Evolutionary conservation across 495 filamentous ascomycete species (phyloP).

Genomic region (Daldinia grandis): DNA sequence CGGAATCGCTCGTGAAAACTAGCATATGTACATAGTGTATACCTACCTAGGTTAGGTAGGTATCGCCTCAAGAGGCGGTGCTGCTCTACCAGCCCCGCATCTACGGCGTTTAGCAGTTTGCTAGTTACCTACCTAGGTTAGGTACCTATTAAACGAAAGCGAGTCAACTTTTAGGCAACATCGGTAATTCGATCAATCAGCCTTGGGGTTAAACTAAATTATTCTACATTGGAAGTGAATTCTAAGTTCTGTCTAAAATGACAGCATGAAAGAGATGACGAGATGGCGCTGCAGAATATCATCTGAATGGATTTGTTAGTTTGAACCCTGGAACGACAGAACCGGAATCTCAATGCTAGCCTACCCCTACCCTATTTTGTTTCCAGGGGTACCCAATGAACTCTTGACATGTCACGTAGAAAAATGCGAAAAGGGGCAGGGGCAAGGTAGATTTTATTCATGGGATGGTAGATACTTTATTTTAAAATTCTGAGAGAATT

Average conservation of each 20-base stretch:
- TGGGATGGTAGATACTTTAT: constrained; percentile 1
- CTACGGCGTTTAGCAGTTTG: constrained; percentile 6
- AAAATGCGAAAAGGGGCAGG: constrained; percentile 5
- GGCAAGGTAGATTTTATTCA: constrained; percentile 1
- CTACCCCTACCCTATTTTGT: constrained; percentile 1
- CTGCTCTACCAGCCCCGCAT: neutral
- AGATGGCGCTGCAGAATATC: neutral
- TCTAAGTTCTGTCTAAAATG: neutral
- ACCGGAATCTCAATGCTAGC: neutral
- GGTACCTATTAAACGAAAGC: neutral
- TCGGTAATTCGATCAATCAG: constrained; percentile 17
- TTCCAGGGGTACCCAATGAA: constrained; percentile 29
- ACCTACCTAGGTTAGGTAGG: too few species aligned
- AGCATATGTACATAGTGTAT: neutral
- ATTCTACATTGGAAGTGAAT: neutral
- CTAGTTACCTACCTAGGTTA: too few species aligned
- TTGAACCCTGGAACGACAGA: neutral
- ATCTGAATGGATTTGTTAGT: neutral
- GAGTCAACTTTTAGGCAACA: constrained; percentile 8
- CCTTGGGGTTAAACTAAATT: constrained; percentile 8
- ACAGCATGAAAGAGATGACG: neutral
- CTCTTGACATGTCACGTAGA: constrained; percentile 17
- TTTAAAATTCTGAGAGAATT: neutral
- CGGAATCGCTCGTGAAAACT: neutral
- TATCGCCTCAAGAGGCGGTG: constrained; percentile 17